phyloP scores from a whole-genome alignment of 441 rosid species.

The Arabidopsis lyrata region DNA sequence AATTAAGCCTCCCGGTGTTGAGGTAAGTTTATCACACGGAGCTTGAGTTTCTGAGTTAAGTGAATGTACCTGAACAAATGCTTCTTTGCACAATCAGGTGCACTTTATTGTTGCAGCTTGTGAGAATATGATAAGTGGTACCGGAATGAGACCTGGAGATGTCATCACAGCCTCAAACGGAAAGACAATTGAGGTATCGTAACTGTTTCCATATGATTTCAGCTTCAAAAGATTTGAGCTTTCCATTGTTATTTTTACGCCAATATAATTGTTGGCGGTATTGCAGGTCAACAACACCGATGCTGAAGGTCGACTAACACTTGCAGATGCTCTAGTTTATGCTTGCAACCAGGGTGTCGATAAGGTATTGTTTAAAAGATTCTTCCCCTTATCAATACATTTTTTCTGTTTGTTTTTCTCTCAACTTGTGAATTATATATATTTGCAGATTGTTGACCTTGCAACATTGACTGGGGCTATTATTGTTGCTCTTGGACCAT shows the following conservation, averaged over 20 bases:
- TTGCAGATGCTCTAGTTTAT: slow-evolving; percentile 97
- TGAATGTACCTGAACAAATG: background rate
- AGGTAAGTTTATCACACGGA: slow-evolving; percentile 50
- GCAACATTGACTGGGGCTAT: slow-evolving; percentile 98
- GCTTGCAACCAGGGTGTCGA: slow-evolving; percentile 94
- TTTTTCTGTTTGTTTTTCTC: slow-evolving; percentile 6
- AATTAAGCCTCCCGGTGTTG: slow-evolving; percentile 93
- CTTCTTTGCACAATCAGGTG: slow-evolving; percentile 56
- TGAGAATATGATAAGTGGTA: slow-evolving; percentile 98
- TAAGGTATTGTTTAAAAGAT: slow-evolving; percentile 59
- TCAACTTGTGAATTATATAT: slow-evolving; percentile 17
- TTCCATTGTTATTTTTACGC: background rate
- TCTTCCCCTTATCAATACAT: background rate
- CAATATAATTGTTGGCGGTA: slow-evolving; percentile 14
- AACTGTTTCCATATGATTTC: background rate
- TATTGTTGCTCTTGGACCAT: slow-evolving; percentile 87
- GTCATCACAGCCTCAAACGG: slow-evolving; percentile 92
- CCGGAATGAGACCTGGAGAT: slow-evolving; percentile 99
- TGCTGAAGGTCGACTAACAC: slow-evolving; percentile 98
- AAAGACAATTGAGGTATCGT: slow-evolving; percentile 87
- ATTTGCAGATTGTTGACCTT: slow-evolving; percentile 81
- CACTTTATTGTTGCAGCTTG: slow-evolving; percentile 96
- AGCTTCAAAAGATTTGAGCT: slow-evolving; percentile 27
- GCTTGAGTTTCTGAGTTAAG: slow-evolving; percentile 23
- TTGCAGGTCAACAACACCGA: slow-evolving; percentile 95